phyloP scores from a whole-genome alignment of 345 rosid genomes.

The Psidium guajava region DNA sequence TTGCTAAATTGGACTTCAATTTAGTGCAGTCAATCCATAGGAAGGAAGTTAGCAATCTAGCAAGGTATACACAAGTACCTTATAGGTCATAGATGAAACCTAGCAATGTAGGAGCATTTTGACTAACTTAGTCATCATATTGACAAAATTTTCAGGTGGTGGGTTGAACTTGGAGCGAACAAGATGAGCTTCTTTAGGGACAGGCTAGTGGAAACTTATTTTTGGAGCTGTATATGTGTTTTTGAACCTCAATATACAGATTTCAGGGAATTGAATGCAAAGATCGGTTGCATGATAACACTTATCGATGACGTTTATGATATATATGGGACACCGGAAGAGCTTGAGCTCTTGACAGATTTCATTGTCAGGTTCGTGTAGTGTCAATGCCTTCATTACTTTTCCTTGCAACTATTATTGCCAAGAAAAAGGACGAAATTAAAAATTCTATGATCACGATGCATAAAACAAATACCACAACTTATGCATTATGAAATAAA shows the following conservation, averaged over 20 bases:
- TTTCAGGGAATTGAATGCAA: background rate
- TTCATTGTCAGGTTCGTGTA: background rate
- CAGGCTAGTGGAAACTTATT: slow-evolving; percentile 1
- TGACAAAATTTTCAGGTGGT: slow-evolving; percentile 4
- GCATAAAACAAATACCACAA: no score
- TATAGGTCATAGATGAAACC: background rate
- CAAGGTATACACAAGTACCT: background rate
- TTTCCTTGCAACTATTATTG: background rate
- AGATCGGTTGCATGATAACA: background rate
- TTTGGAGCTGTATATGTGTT: slow-evolving; percentile 1
- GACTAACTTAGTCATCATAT: background rate
- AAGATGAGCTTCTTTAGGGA: slow-evolving; percentile 5
- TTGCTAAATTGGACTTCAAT: slow-evolving; percentile 12
- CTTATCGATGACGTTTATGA: slow-evolving; percentile 1
- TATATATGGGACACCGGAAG: slow-evolving; percentile 3
- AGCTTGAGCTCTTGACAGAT: slow-evolving; percentile 9
- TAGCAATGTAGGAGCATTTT: background rate
- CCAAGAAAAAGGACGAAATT: background rate
- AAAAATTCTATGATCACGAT: background rate
- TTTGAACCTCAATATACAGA: slow-evolving; percentile 3
- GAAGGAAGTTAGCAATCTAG: background rate
- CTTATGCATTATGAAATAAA: background rate
- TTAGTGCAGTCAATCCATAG: background rate
- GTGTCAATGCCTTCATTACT: background rate
- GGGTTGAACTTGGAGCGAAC: slow-evolving; percentile 5